Evolutionary conservation across 306 rosid species (phyloP), one percentile per base, ranked within the genome.

Genomic region (Vachellia collinsii): DNA sequence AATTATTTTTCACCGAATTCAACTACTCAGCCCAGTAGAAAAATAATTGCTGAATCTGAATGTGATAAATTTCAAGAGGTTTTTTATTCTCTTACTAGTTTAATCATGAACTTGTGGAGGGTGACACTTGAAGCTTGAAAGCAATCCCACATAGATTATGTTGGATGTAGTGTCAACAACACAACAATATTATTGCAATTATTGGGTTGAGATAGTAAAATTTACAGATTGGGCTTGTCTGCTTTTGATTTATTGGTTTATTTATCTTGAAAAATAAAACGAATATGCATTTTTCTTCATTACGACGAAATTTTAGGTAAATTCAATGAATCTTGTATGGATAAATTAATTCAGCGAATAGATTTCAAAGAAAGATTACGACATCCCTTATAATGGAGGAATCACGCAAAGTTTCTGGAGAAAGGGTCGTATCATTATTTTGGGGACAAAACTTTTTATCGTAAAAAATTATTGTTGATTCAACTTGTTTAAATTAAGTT

Each of bases 71-170:
- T 74, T 11, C 11, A 61, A 38, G 72, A 34, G 8, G 74, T 78
- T 74, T 51, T 6, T 44, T 62, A 54, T 29, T 8, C 64, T 74
- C 42, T 79, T 46, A 25, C 6, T n/a, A 53, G 43, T 72, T 77
- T 63, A 63, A 61, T 69, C 70, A 37, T 69, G 56, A 50, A 64
- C 17, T 67, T 48, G 66, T 75, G 66, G 66, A 59, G 25, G 36
- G 36, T 65, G 84, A 62, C 56, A 62, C 47, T 5, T 50, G 56
- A 50, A 43, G 70, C 23, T 17, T 0, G 76, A 76, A 82, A 77
- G 75, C 86, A 74, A 22, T 48, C 14, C 3, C 42, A 66, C 73
- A 14, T 43, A 34, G 53, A 56, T 43, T 58, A 75, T 80, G 56
- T 46, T 69, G 53, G 53, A 75, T 29, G 37, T 5, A 59, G 36